Conservation (phyloP, 306 rosid species). For the Parietaria judaica region DNA sequence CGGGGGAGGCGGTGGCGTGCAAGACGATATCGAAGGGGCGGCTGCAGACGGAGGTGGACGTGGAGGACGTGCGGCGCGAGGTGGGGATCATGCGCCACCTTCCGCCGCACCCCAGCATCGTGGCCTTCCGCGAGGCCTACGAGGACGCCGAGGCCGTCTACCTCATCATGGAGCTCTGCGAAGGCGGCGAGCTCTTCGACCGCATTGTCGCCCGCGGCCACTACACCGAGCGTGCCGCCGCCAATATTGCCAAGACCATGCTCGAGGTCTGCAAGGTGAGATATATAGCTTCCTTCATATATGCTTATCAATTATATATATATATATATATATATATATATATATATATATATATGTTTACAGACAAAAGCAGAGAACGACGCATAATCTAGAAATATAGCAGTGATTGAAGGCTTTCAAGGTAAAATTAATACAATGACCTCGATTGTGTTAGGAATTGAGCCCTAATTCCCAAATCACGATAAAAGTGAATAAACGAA, state of each 20-base stretch:
- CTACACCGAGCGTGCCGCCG: constrained; percentile 89
- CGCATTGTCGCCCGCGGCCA: constrained; percentile 71
- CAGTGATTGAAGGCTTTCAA: no score
- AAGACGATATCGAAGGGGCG: constrained; percentile 72
- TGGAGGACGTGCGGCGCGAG: constrained; percentile 79
- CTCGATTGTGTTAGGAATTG: no score
- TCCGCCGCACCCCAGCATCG: constrained; percentile 75
- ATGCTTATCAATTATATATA: no score
- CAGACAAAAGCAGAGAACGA: no score
- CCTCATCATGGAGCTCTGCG: constrained; percentile 84
- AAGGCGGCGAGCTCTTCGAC: constrained; percentile 92
- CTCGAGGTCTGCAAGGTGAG: constrained; percentile 78
- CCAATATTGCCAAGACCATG: constrained; percentile 57
- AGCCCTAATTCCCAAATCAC: no score
- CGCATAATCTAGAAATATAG: no score
- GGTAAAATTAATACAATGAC: no score
- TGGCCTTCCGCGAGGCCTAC: constrained; percentile 61
- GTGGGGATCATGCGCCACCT: constrained; percentile 74
- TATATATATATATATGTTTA: no score
- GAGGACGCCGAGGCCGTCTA: constrained; percentile 83
- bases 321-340: no score
- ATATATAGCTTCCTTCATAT: neutral
- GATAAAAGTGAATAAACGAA: no score
- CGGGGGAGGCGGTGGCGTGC: constrained; percentile 47
- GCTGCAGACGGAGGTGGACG: constrained; percentile 67